Conservation (phyloP, 495 filamentous ascomycete species). For the Podospora pseudopauciseta region DNA sequence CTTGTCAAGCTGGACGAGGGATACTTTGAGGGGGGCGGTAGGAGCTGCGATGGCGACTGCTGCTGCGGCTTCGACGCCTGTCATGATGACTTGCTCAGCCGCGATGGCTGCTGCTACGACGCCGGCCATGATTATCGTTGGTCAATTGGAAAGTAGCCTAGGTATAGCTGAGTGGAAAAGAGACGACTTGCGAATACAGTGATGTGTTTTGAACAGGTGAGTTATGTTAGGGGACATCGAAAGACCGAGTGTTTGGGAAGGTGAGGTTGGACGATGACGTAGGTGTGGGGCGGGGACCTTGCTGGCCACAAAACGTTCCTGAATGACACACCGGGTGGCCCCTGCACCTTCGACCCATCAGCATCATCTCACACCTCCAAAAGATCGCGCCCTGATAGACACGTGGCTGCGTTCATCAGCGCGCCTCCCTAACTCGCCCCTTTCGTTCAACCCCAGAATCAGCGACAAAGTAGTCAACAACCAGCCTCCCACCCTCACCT, state of each 20-base stretch:
- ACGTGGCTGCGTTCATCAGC: too few species aligned
- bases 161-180: not conserved
- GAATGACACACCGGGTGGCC: slow-evolving; percentile 18
- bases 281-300: slow-evolving; percentile 1
- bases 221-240: not conserved
- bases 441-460: too few species aligned
- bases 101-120: slow-evolving; percentile 38
- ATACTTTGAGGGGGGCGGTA: slow-evolving; percentile 43
- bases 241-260: not conserved
- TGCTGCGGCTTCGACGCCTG: slow-evolving; percentile 39
- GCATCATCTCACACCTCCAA: not conserved
- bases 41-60: slow-evolving; percentile 37
- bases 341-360: slow-evolving; percentile 1
- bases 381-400: too few species aligned
- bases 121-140: slow-evolving; percentile 34
- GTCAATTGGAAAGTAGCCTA: not conserved
- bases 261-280: slow-evolving; percentile 3
- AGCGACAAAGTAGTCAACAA: too few species aligned
- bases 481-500: too few species aligned
- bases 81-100: slow-evolving; percentile 44
- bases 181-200: not conserved
- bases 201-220: not conserved
- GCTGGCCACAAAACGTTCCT: not conserved
- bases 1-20: slow-evolving; percentile 35
- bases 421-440: too few species aligned